Base-by-base conservation (phyloP, 169 alveolate genomes). In the Amoebophrya sp. region DNA sequence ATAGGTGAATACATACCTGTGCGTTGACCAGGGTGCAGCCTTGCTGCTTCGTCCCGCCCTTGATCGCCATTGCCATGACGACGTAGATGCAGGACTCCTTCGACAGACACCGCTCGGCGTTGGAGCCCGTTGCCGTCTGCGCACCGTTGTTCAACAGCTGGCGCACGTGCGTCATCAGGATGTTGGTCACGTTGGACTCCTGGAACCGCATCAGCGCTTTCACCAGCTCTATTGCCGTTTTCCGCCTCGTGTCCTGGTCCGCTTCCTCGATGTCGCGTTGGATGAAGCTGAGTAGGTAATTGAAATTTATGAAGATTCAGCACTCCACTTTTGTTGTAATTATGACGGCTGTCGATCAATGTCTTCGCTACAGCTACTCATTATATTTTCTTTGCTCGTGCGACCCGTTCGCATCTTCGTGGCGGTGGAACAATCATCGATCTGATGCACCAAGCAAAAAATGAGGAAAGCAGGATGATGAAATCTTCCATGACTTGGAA, bases 181-280 rank as follows among this genome's bases (percentile, higher is more conserved):
- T 66, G 12, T 7, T 25, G 18, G 83, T 66, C 38, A 66, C 35
- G 29, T 18, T 66, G 1, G 7, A 0, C 83, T 66, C 83, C 83
- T 66, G 83, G 83, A 66, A 66, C 35, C 83, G 83, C 83, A 66
- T 89, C 77, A 89, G 29, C 10, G 83, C 91, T 39, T 89, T 89
- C 77, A 89, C 91, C 23, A 89, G 40, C 0, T 89, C 91, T 40
- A 89, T 40, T 0, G 91, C 91, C 23, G 91, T 40, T 25, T 66
- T 53, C 23, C 91, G 91, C 3, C 91, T 41, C 29, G 91, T 89
- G 32, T 89, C 91, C 40, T 89, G 91, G 38, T 89, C 91, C 33
- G 91, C 91, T 18, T 66, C 55, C 77, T 89, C 91, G 83, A 89
- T 89, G n/a, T 89, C 91, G n/a, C 91, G 40, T 29, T 66, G 53